phyloP scores from a whole-genome alignment of 1,284 basidiomycete species.

The Pisolithus thermaeus region DNA sequence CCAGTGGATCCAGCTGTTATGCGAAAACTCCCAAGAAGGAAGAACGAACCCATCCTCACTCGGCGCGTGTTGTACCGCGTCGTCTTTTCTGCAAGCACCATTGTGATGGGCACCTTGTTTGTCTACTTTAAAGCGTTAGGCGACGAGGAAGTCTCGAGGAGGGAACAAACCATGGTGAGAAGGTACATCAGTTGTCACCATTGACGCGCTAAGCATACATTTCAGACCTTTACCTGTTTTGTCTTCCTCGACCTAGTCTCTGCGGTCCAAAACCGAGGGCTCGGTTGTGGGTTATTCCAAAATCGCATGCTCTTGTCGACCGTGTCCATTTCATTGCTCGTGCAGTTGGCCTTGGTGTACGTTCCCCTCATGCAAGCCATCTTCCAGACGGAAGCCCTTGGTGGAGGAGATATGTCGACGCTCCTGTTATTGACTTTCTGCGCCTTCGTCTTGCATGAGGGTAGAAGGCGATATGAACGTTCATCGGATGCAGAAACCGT shows the following conservation, averaged over 20 bases:
- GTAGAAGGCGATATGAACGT: constrained; percentile 73
- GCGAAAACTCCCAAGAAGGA: constrained; percentile 82
- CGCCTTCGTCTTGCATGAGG: constrained; percentile 77
- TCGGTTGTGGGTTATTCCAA: constrained; percentile 70
- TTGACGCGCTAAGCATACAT: neutral
- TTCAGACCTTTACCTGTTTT: constrained; percentile 91
- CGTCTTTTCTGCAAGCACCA: constrained; percentile 85
- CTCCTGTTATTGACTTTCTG: constrained; percentile 67
- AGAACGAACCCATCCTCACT: constrained; percentile 85
- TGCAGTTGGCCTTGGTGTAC: constrained; percentile 85
- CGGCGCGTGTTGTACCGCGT: constrained; percentile 72
- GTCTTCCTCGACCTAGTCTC: constrained; percentile 96
- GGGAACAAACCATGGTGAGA: constrained; percentile 93
- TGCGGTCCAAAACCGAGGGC: constrained; percentile 89
- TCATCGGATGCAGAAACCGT: constrained; percentile 35
- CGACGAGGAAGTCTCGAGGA: constrained; percentile 74
- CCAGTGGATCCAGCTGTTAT: constrained; percentile 91
- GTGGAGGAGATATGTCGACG: constrained; percentile 61
- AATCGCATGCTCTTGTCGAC: constrained; percentile 91
- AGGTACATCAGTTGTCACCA: neutral
- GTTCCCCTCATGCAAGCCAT: constrained; percentile 86
- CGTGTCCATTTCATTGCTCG: constrained; percentile 77
- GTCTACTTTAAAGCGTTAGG: constrained; percentile 80
- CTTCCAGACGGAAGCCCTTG: constrained; percentile 89
- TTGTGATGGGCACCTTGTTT: constrained; percentile 85